Conservation (phyloP, 2,329 filamentous ascomycete species). For the Fusarium protoensiforme region DNA sequence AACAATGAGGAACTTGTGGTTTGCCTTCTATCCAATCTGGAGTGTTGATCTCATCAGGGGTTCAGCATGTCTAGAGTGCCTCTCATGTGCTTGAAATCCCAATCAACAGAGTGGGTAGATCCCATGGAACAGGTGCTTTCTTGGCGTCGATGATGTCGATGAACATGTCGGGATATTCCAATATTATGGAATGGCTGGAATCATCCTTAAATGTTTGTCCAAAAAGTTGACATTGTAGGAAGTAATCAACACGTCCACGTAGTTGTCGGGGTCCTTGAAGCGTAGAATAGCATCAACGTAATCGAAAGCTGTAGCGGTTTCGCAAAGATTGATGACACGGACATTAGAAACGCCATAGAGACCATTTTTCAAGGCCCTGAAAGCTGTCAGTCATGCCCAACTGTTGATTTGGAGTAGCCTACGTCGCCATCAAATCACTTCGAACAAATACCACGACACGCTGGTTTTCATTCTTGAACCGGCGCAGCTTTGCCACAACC, state of each 20-base stretch:
- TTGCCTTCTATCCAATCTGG: too few relatives aligned
- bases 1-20: too few relatives aligned
- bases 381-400: background rate
- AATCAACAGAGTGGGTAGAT: too few relatives aligned
- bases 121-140: too few relatives aligned
- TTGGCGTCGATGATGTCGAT: background rate
- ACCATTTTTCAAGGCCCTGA: background rate
- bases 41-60: too few relatives aligned
- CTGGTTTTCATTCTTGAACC: background rate
- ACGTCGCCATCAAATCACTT: background rate
- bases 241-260: background rate
- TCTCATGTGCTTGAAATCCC: too few relatives aligned
- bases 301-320: too few relatives aligned
- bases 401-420: background rate
- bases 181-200: background rate
- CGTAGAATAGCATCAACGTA: background rate
- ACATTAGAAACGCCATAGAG: too few relatives aligned
- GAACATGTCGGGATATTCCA: background rate
- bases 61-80: too few relatives aligned
- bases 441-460: background rate
- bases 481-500: too few relatives aligned
- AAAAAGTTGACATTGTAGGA: background rate
- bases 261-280: background rate
- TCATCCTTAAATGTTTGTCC: background rate
- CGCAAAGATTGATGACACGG: too few relatives aligned